Evolutionary conservation across 768 basidiomycete species (phyloP).

Genomic region (Boletus tomentosulus): DNA sequence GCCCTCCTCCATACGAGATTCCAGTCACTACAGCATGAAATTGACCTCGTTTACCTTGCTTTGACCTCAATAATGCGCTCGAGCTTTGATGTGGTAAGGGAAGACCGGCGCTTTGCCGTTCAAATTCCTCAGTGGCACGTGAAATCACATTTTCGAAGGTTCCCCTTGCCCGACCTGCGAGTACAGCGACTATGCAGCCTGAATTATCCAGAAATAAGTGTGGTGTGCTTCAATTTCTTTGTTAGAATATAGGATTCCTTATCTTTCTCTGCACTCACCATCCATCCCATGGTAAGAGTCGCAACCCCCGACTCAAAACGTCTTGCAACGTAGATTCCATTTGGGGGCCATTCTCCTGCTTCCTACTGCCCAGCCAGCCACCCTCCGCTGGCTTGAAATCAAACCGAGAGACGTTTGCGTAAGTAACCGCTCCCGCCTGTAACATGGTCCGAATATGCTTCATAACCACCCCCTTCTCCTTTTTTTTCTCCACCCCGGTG

Average conservation of each 20-base stretch:
- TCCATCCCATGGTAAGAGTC: slow-evolving; percentile 1
- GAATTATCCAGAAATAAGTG: not conserved
- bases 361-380: not conserved
- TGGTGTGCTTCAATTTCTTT: no score
- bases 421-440: not conserved
- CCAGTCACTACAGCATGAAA: not conserved
- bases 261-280: not conserved
- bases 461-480: no score
- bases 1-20: not conserved
- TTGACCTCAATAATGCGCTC: not conserved
- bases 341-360: fast-evolving
- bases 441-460: not conserved
- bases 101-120: not conserved
- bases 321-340: not conserved
- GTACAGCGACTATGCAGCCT: not conserved
- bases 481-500: no score
- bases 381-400: not conserved
- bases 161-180: not conserved
- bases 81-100: no score
- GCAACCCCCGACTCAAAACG: not conserved
- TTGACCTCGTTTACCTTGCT: not conserved
- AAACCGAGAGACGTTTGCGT: not conserved
- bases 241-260: no score
- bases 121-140: not conserved
- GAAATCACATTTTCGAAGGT: not conserved